Evolutionary conservation across 208 protist genomes (phyloP).

Genomic region (Acanthamoeba castellanii): DNA sequence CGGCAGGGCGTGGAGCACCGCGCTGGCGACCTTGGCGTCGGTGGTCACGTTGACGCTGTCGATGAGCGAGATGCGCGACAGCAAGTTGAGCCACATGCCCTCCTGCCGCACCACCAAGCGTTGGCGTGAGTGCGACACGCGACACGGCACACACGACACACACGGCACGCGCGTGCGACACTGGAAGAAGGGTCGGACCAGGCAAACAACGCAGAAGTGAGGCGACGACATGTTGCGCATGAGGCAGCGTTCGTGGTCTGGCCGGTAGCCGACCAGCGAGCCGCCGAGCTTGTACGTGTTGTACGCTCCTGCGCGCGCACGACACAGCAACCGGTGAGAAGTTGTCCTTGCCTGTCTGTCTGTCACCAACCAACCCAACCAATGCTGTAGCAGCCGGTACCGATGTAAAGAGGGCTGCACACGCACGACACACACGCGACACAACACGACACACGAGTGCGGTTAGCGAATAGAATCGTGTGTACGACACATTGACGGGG

Average conservation of each 20-base stretch:
- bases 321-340: too few relatives aligned
- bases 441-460: background rate
- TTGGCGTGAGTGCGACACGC: background rate
- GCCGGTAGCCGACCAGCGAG: conserved; percentile 45
- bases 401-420: background rate
- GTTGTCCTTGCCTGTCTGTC: too few relatives aligned
- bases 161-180: background rate
- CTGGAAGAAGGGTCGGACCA: background rate
- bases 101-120: background rate
- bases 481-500: background rate
- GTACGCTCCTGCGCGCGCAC: background rate
- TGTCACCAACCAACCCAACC: background rate
- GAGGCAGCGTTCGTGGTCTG: conserved; percentile 63
- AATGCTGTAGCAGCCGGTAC: background rate
- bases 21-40: background rate
- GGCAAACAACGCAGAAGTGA: conserved; percentile 49
- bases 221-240: conserved; percentile 74
- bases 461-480: background rate
- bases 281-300: conserved; percentile 27
- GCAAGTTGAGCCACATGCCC: conserved; percentile 64
- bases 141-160: too few relatives aligned
- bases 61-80: conserved; percentile 49
- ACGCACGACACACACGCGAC: too few relatives aligned
- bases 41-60: conserved; percentile 29
- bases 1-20: background rate